phyloP scores from a whole-genome alignment of 2,329 filamentous ascomycete species.

The Pseudocercospora macadamiae region DNA sequence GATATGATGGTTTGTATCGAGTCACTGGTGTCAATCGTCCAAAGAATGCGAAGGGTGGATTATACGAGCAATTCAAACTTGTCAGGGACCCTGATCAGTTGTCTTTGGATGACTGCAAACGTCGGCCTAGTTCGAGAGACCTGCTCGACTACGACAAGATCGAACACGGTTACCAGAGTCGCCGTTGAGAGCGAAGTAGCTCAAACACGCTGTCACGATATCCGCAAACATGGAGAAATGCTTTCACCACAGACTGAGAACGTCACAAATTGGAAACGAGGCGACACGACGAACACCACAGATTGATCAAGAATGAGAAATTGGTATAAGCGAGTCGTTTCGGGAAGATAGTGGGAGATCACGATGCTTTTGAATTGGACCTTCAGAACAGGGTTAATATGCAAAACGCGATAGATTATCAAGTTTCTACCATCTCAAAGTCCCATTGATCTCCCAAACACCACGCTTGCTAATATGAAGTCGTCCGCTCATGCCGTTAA shows the following conservation, averaged over 20 bases:
- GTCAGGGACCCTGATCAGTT: slow-evolving; percentile 20
- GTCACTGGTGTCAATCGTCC: slow-evolving; percentile 17
- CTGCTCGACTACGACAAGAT: slow-evolving; percentile 26
- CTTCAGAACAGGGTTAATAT: too few relatives aligned
- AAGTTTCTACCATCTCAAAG: neutral
- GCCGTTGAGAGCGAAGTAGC: too few relatives aligned
- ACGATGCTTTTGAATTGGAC: neutral
- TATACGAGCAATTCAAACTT: slow-evolving; percentile 35
- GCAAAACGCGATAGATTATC: too few relatives aligned
- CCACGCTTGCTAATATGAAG: slow-evolving; percentile 3
- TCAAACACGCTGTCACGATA: too few relatives aligned
- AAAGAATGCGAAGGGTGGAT: slow-evolving; percentile 29
- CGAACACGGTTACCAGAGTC: slow-evolving; percentile 6
- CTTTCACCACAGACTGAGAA: too few relatives aligned
- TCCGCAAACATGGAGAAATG: too few relatives aligned
- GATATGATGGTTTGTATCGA: slow-evolving; percentile 35
- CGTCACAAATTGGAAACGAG: too few relatives aligned
- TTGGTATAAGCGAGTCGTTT: too few relatives aligned
- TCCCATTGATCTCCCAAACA: neutral
- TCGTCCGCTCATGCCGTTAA: too few relatives aligned
- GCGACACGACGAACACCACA: too few relatives aligned
- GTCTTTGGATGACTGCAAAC: slow-evolving; percentile 14
- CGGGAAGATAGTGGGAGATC: neutral
- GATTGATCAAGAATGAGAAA: too few relatives aligned
- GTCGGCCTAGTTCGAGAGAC: slow-evolving; percentile 24